Base-by-base conservation (phyloP, 371 early-diverging fungal species). In the Mycotypha africana region DNA sequence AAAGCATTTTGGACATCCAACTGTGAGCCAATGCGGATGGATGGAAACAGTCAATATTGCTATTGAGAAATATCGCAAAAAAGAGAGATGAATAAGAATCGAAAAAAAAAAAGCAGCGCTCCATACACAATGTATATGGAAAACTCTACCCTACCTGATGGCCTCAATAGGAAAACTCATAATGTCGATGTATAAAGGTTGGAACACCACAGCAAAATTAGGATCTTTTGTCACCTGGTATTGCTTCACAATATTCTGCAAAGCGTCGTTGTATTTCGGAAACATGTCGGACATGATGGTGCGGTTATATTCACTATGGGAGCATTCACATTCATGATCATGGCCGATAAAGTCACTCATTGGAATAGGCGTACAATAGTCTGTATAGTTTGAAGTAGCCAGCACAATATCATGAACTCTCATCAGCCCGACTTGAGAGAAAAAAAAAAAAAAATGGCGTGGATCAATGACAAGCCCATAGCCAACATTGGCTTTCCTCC, bases 381-480 rank as follows among this genome's bases (percentile, higher is more conserved):
- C 35, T 14, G 46, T 26, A 44, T 35, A 58, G 1, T 37, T 48
- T 9, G 52, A 28, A 17, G 45, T 48, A 16, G 40, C 26, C 2
- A 53, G 34, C 3, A 49, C 49, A 16, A 58, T 49, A 41, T 53
- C 53, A 22, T 58, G 53, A 0, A 72, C 66, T 31, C 49, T 46
- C 45, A 72, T 53, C 34, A 67, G 25, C 15, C 74, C 74, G 35
- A 73, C 70, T 67, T n/a, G n/a, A n/a, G n/a, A n/a, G n/a, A n/a
- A n/a, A n/a, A n/a, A n/a, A 36, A 4, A 39, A n/a, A 22, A 11
- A 17, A 19, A 2, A 6, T 21, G 14, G 20, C 31, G 1, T 26
- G 9, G 11, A 28, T 28, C 5, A 28, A n/a, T n/a, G n/a, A n/a
- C n/a, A n/a, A n/a, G n/a, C n/a, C n/a, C n/a, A n/a, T n/a, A n/a